phyloP scores from a whole-genome alignment of 2,329 filamentous ascomycete genomes.

The Penicillium freii region DNA sequence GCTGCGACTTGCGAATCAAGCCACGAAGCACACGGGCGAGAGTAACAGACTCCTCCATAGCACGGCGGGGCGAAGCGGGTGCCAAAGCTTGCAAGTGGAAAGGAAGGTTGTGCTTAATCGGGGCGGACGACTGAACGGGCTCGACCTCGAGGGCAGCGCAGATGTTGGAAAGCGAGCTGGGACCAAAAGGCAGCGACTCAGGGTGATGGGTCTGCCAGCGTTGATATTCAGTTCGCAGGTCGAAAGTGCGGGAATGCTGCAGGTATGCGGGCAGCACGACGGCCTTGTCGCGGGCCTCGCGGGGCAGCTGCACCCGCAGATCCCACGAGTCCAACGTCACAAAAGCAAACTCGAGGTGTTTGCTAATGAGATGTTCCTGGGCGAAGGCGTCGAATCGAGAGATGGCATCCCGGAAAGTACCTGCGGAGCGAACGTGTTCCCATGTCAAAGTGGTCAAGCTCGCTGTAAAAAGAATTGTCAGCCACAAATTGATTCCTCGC shows the following conservation, averaged over 20 bases:
- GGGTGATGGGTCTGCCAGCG: slow-evolving; percentile 98
- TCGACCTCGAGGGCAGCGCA: slow-evolving; percentile 97
- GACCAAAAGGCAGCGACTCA: slow-evolving; percentile 93
- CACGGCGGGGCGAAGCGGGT: slow-evolving; percentile 88
- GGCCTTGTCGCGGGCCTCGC: slow-evolving; percentile 96
- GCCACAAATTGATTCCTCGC: slow-evolving; percentile 23
- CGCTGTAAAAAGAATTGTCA: slow-evolving; percentile 55
- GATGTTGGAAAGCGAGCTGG: slow-evolving; percentile 93
- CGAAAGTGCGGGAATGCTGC: slow-evolving; percentile 96
- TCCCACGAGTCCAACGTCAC: slow-evolving; percentile 99
- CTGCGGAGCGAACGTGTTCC: slow-evolving; percentile 97
- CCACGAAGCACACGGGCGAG: slow-evolving; percentile 88
- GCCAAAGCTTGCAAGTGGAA: slow-evolving; percentile 97
- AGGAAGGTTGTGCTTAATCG: slow-evolving; percentile 97
- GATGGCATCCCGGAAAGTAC: slow-evolving; percentile 95
- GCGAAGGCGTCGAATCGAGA: slow-evolving; percentile 92
- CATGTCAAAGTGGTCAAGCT: slow-evolving; percentile 96
- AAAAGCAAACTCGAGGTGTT: slow-evolving; percentile 96
- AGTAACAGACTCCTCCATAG: slow-evolving; percentile 96
- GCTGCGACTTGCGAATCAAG: slow-evolving; percentile 93
- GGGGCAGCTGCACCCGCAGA: slow-evolving; percentile 91
- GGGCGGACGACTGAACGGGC: slow-evolving; percentile 92
- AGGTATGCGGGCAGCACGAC: slow-evolving; percentile 95
- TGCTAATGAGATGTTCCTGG: slow-evolving; percentile 82
- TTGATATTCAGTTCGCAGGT: slow-evolving; percentile 95